A percentile compares a stretch with the other conserved stretches of the same genome.
These are phyloP conservation scores for Halophytophthora polymorphica DNA, from an alignment of 352 stramenopile genomes.

Conservation along the genomic window DNA sequence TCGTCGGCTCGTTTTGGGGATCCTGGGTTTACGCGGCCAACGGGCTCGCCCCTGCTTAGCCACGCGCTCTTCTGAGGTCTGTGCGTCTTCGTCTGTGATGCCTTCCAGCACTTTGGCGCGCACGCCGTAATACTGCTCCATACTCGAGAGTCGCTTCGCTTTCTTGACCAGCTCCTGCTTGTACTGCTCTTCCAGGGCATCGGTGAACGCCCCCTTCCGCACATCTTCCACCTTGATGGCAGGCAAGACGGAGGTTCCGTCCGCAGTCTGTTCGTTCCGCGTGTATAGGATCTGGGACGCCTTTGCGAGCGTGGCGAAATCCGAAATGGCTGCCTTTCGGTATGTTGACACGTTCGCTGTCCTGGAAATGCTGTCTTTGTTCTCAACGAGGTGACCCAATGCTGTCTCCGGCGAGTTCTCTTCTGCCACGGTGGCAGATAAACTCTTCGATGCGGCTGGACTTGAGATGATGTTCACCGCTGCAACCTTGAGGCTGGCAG, in stretches of 20 bases:
- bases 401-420: conserved; percentile 1
- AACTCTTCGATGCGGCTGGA: conserved; percentile 13
- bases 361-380: not conserved
- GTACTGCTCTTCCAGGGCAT: conserved; percentile 49
- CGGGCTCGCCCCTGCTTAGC: conserved; percentile 15
- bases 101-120: conserved; percentile 46
- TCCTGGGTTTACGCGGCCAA: conserved; percentile 62
- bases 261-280: conserved; percentile 22
- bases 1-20: conserved; percentile 50
- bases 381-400: not conserved
- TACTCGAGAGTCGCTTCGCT: conserved; percentile 38
- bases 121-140: conserved; percentile 56
- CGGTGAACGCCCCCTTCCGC: conserved; percentile 47
- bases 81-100: conserved; percentile 30
- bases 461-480: conserved; percentile 37
- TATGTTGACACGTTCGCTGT: not conserved
- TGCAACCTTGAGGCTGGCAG: conserved; percentile 31
- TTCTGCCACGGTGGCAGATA: conserved; percentile 1
- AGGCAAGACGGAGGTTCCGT: conserved; percentile 13
- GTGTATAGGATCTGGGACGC: conserved; percentile 35
- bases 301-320: conserved; percentile 31
- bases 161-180: conserved; percentile 57
- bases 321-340: conserved; percentile 33
- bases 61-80: conserved; percentile 18
- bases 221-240: conserved; percentile 49